Conservation (phyloP, 2,329 filamentous ascomycete genomes). For the Volutella citrinella region DNA sequence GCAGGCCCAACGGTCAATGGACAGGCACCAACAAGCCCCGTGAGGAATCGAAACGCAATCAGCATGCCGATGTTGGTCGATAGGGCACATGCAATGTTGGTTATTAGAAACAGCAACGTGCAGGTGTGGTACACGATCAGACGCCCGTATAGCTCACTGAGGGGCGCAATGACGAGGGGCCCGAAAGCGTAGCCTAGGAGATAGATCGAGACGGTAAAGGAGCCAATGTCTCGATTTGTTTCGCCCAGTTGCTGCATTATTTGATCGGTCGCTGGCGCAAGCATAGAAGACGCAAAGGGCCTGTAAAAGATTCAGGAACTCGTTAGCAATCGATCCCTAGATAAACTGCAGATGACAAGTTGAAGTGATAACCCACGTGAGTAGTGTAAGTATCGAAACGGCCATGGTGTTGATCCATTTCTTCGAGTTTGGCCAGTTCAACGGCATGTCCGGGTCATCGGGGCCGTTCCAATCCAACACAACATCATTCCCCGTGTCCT, state of each 20-base stretch:
- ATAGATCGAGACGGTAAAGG: conserved; percentile 24
- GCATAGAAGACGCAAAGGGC: conserved; percentile 15
- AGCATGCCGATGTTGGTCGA: conserved; percentile 44
- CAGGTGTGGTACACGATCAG: conserved; percentile 41
- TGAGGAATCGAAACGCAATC: conserved; percentile 58
- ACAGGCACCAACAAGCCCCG: conserved; percentile 53
- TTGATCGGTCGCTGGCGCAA: conserved; percentile 11
- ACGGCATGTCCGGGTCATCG: conserved; percentile 10
- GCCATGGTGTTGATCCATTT: conserved; percentile 11
- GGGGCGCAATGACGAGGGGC: conserved; percentile 43
- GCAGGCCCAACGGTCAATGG: conserved; percentile 60
- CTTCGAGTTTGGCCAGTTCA: conserved; percentile 12
- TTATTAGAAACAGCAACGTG: conserved; percentile 24
- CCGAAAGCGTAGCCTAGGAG: conserved; percentile 51
- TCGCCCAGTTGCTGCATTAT: conserved; percentile 11
- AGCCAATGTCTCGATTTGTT: conserved; percentile 12
- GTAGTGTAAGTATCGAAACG: conserved; percentile 8
- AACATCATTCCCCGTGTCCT: no score
- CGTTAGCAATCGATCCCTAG: no score
- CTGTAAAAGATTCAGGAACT: conserved; percentile 1
- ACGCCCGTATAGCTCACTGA: conserved; percentile 48
- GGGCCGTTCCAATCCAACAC: conserved; percentile 10
- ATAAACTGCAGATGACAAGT: neutral
- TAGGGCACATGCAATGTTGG: conserved; percentile 9
- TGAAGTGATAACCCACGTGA: conserved; percentile 8